Evolutionary conservation across 1,284 basidiomycete species (phyloP).

Genomic region (Microbotryomycetes sp.): DNA sequence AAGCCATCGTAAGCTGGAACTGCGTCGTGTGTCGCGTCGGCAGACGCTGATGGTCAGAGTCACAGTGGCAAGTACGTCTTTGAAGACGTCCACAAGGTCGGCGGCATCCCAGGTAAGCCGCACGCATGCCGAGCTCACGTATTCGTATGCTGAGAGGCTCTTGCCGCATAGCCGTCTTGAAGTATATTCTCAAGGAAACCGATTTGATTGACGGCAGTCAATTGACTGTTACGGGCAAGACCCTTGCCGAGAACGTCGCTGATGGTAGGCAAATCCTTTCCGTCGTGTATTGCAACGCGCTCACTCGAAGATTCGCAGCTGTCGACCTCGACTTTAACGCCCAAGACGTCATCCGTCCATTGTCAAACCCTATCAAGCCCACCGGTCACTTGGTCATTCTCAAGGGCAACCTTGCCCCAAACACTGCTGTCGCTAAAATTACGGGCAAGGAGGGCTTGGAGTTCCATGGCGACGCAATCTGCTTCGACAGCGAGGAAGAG

Average conservation of each 20-base stretch:
- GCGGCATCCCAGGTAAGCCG: slow-evolving; percentile 40
- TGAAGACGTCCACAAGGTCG: slow-evolving; percentile 46
- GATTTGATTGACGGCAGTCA: slow-evolving; percentile 13
- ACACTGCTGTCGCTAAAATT: slow-evolving; percentile 73
- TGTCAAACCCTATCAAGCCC: slow-evolving; percentile 36
- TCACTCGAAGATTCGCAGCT: neutral
- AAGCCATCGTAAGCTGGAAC: no score
- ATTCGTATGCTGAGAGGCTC: slow-evolving; percentile 35
- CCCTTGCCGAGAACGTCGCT: slow-evolving; percentile 38
- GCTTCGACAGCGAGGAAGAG: slow-evolving; percentile 63
- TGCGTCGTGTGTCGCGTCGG: no score
- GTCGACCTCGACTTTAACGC: slow-evolving; percentile 7
- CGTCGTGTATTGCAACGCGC: neutral
- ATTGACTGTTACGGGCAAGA: slow-evolving; percentile 40
- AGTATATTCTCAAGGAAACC: slow-evolving; percentile 15
- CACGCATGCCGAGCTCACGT: slow-evolving; percentile 12
- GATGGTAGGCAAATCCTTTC: neutral
- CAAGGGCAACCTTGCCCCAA: slow-evolving; percentile 40
- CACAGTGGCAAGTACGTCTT: slow-evolving; percentile 44
- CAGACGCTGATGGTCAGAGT: no score
- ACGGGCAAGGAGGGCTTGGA: slow-evolving; percentile 85
- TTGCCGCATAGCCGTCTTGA: slow-evolving; percentile 9
- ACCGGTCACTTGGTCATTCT: slow-evolving; percentile 37
- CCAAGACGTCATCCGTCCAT: slow-evolving; percentile 38
- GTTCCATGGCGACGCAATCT: slow-evolving; percentile 53